A percentile compares a stretch with the other conserved stretches of the same genome.
phyloP scores from a whole-genome alignment of 768 basidiomycete genomes.

The Podaxis sp. region DNA sequence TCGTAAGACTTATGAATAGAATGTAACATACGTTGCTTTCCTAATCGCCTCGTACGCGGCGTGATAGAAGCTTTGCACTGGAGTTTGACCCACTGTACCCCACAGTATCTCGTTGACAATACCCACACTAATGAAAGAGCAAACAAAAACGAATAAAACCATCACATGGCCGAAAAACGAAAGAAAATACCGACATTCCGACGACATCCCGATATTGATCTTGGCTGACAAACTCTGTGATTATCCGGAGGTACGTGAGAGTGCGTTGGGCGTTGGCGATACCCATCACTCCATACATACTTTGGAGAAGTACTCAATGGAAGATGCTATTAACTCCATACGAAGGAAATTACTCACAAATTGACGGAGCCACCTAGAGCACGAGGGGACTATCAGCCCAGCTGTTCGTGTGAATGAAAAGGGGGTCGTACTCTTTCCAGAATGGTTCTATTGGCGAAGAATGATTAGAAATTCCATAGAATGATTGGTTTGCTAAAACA shows the following conservation, averaged over 20 bases:
- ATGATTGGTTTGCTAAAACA: slow-evolving; percentile 16
- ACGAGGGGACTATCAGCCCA: slow-evolving; percentile 11
- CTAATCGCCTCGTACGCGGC: slow-evolving; percentile 47
- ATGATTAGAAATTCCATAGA: slow-evolving; percentile 14
- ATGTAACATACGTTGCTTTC: slow-evolving; percentile 34
- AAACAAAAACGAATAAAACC: slow-evolving; percentile 11
- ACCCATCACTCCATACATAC: slow-evolving; percentile 82
- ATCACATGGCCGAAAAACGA: background rate
- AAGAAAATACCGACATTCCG: slow-evolving; percentile 42
- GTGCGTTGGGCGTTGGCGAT: slow-evolving; percentile 85
- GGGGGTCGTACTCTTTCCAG: slow-evolving; percentile 30
- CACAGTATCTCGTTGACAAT: slow-evolving; percentile 66
- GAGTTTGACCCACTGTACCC: slow-evolving; percentile 50
- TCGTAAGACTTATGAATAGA: slow-evolving; percentile 3
- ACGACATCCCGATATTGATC: slow-evolving; percentile 75
- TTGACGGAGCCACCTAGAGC: slow-evolving; percentile 57
- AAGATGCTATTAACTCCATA: background rate
- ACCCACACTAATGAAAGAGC: slow-evolving; percentile 37
- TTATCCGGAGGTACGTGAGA: slow-evolving; percentile 74
- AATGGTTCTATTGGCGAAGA: slow-evolving; percentile 32
- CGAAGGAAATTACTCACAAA: slow-evolving; percentile 37
- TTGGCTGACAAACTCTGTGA: slow-evolving; percentile 84
- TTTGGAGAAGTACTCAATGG: slow-evolving; percentile 18
- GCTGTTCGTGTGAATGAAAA: slow-evolving; percentile 14
- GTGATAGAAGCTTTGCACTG: slow-evolving; percentile 41